phyloP scores from a whole-genome alignment of 2,329 filamentous ascomycete genomes.

The Exophiala spinifera region DNA sequence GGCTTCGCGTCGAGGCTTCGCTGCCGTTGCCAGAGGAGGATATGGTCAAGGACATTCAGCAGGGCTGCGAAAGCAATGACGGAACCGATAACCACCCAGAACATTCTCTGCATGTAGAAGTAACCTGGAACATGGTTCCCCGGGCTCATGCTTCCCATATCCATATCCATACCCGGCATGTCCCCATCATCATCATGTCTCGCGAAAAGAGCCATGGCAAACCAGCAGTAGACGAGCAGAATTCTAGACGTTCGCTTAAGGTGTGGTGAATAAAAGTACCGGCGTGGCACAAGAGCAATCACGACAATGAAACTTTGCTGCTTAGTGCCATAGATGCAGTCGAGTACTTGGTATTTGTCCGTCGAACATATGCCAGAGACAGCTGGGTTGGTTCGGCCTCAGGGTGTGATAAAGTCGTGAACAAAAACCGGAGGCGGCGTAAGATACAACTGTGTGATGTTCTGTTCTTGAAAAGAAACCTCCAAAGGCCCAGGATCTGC shows the following conservation, averaged over 20 bases:
- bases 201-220: background rate
- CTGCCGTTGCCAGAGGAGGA: slow-evolving; percentile 49
- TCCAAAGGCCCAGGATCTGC: no score
- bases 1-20: slow-evolving; percentile 52
- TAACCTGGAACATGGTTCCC: slow-evolving; percentile 44
- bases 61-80: slow-evolving; percentile 36
- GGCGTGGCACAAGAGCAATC: no score
- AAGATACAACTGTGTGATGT: background rate
- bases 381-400: no score
- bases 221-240: no score
- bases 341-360: no score
- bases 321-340: no score
- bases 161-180: slow-evolving; percentile 15
- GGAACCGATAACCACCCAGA: slow-evolving; percentile 50
- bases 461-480: no score
- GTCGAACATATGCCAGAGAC: no score
- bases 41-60: slow-evolving; percentile 45
- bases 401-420: background rate
- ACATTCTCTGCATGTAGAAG: slow-evolving; percentile 50
- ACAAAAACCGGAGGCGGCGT: background rate
- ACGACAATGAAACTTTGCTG: no score
- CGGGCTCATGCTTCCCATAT: slow-evolving; percentile 41
- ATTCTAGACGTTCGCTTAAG: no score
- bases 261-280: no score
- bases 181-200: slow-evolving; percentile 11